Percentiles rank a stretch among this genome's conserved stretches.
phyloP scores from a whole-genome alignment of 106 monocot genomes.

The Dioscorea alata region DNA sequence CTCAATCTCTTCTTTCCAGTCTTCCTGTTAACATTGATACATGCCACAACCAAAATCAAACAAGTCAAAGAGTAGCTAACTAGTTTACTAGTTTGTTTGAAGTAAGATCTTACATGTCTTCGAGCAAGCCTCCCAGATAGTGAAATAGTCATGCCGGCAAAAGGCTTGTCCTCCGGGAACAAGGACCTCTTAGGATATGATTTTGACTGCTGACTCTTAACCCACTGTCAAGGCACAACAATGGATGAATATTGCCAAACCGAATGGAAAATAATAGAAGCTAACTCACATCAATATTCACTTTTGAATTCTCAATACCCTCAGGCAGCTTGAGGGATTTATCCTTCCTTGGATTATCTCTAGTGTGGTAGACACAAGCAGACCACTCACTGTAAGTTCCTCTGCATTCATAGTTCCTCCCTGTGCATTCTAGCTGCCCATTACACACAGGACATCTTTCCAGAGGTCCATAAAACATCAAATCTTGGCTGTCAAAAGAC shows the following conservation, averaged over 20 bases:
- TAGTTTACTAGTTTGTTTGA: no score
- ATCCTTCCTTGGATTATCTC: constrained; percentile 32
- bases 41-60: not conserved
- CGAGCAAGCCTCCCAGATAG: constrained; percentile 56
- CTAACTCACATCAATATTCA: constrained; percentile 31
- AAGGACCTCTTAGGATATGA: constrained; percentile 23
- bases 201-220: constrained; percentile 21
- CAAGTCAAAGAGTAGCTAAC: not conserved
- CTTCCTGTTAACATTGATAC: constrained; percentile 21
- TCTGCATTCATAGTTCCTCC: constrained; percentile 50
- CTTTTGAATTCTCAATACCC: constrained; percentile 29
- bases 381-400: constrained; percentile 57
- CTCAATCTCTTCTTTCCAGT: constrained; percentile 65
- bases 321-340: constrained; percentile 44
- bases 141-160: constrained; percentile 45
- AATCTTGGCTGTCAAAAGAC: constrained; percentile 42
- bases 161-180: constrained; percentile 33
- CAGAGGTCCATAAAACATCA: constrained; percentile 66
- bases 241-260: no score
- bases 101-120: constrained; percentile 37
- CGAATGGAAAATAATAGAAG: not conserved
- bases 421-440: constrained; percentile 40
- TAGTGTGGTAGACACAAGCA: constrained; percentile 34
- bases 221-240: constrained; percentile 29
- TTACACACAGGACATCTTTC: constrained; percentile 50